A percentile compares a stretch with the other conserved stretches of the same genome.
Conservation (phyloP, 495 filamentous ascomycete species). For the Annulohypoxylon stygium region DNA sequence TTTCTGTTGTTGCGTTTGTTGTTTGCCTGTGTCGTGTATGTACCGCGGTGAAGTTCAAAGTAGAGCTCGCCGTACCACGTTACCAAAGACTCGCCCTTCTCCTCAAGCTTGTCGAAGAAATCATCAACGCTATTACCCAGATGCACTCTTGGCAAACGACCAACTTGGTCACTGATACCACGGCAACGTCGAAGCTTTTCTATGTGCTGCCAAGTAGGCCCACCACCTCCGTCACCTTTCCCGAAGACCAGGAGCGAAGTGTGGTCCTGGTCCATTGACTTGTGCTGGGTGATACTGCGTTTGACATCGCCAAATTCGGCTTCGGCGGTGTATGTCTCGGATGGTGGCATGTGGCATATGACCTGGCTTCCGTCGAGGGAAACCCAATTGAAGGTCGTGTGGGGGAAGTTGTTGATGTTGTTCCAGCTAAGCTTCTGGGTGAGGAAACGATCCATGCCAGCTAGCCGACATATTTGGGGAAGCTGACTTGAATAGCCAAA, state of each 20-base stretch:
- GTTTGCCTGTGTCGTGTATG: conserved; percentile 96
- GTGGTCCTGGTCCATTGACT: conserved; percentile 90
- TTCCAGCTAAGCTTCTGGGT: conserved; percentile 95
- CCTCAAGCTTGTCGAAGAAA: conserved; percentile 88
- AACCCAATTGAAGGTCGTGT: conserved; percentile 99
- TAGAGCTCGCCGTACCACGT: conserved; percentile 99
- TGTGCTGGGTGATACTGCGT: conserved; percentile 91
- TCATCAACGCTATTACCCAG: conserved; percentile 96
- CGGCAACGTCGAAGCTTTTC: conserved; percentile 97
- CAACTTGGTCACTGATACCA: conserved; percentile 89
- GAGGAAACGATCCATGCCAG: conserved; percentile 95
- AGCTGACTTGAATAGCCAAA: conserved; percentile 97
- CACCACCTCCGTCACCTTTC: conserved; percentile 95
- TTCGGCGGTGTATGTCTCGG: conserved; percentile 93
- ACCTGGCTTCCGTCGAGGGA: conserved; percentile 94
- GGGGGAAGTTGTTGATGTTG: conserved; percentile 99
- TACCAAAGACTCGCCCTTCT: conserved; percentile 80
- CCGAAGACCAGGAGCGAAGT: conserved; percentile 93
- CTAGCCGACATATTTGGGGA: conserved; percentile 89
- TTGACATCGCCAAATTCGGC: conserved; percentile 97
- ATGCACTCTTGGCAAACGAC: conserved; percentile 85
- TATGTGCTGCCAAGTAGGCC: conserved; percentile 91
- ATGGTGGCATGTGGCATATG: conserved; percentile 94
- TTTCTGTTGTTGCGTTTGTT: conserved; percentile 95
- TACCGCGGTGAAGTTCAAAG: conserved; percentile 95